Conservation (phyloP, 1,284 basidiomycete species). For the Blastosporella zonata region DNA sequence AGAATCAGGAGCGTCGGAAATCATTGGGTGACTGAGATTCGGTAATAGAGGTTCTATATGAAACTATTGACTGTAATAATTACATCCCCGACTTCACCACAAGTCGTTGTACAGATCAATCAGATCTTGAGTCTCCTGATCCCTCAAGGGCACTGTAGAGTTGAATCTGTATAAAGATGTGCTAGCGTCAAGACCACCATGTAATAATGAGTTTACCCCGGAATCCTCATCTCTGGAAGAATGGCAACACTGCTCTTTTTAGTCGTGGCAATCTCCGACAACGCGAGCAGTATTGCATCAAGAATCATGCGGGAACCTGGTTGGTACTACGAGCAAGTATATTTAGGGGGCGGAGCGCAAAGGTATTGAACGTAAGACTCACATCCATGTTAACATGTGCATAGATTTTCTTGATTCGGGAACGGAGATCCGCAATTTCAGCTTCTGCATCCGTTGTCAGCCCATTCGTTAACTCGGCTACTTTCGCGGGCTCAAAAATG, state of each 20-base stretch:
- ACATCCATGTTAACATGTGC: conserved; percentile 25
- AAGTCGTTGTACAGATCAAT: too few relatives aligned
- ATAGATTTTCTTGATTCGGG: conserved; percentile 24
- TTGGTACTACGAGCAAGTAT: conserved; percentile 21
- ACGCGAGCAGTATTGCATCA: conserved; percentile 25
- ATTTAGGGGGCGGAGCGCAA: conserved; percentile 12
- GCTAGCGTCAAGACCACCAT: too few relatives aligned
- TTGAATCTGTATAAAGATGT: too few relatives aligned
- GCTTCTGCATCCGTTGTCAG: conserved; percentile 17
- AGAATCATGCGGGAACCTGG: conserved; percentile 26
- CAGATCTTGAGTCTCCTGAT: too few relatives aligned
- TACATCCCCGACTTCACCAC: too few relatives aligned
- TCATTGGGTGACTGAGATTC: too few relatives aligned
- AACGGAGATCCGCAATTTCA: conserved; percentile 21
- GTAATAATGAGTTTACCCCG: too few relatives aligned
- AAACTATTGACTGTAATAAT: too few relatives aligned
- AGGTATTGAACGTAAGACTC: conserved; percentile 12
- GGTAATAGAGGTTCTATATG: too few relatives aligned
- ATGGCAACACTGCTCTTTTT: conserved; percentile 20
- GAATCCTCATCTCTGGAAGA: conserved; percentile 24
- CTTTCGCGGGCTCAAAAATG: conserved; percentile 18
- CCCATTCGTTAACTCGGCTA: conserved; percentile 16
- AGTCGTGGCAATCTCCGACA: conserved; percentile 21
- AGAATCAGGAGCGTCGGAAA: too few relatives aligned
- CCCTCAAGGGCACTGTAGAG: too few relatives aligned